These are phyloP conservation scores for Lepiota subincarnata DNA, from an alignment of 768 basidiomycete genomes.

Conservation along the genomic window DNA sequence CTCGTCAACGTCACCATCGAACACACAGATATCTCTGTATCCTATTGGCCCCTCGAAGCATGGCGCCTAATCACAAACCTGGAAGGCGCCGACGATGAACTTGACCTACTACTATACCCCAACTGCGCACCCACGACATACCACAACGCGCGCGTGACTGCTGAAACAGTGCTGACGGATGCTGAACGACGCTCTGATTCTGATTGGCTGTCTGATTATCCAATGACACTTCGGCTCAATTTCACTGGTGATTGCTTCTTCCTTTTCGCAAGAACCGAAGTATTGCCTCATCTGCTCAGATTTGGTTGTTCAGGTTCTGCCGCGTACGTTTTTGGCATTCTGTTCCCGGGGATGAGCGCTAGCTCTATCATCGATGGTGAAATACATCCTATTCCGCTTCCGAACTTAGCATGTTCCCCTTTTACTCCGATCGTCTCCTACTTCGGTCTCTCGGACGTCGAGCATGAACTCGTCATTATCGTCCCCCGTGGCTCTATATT, in stretches of 20 bases:
- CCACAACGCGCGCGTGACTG: no score
- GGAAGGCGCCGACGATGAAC: background rate
- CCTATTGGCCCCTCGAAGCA: constrained; percentile 28
- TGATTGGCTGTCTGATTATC: constrained; percentile 3
- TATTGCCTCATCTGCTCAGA: background rate
- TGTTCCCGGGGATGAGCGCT: constrained; percentile 26
- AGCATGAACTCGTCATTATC: constrained; percentile 40
- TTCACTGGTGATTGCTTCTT: constrained; percentile 35
- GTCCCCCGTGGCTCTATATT: constrained; percentile 43
- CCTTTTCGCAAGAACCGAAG: background rate
- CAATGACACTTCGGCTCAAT: constrained; percentile 34
- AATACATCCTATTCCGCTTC: constrained; percentile 23
- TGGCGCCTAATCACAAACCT: constrained; percentile 22
- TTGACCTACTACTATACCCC: background rate
- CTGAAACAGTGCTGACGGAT: background rate
- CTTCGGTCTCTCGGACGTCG: constrained; percentile 28
- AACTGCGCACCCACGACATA: background rate
- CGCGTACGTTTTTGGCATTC: constrained; percentile 41
- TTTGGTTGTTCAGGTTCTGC: constrained; percentile 34
- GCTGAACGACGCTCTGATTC: background rate
- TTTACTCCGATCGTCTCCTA: constrained; percentile 35
- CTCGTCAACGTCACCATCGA: constrained; percentile 33
- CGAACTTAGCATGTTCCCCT: constrained; percentile 29
- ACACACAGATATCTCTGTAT: constrained; percentile 33
- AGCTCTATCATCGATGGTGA: constrained; percentile 38